Percentiles rank a stretch among this genome's conserved stretches.
These are phyloP conservation scores for Rubia tinctorum DNA, from an alignment of 305 asterid genomes.

Conservation along the genomic window DNA sequence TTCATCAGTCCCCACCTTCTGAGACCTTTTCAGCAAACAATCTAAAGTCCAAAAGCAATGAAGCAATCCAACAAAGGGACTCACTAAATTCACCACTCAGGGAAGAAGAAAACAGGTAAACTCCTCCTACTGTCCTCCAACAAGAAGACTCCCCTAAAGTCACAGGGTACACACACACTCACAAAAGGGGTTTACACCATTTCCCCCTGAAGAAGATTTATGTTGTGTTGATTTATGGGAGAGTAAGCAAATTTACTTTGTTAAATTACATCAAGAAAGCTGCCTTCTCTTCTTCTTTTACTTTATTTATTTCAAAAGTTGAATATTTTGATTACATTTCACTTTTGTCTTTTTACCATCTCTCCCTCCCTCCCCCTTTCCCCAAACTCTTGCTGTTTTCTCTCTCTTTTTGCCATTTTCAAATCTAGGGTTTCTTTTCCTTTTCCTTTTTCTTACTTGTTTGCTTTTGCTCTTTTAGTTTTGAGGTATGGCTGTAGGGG, in stretches of 20 bases:
- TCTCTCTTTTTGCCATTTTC: constrained; percentile 23
- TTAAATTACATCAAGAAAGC: constrained; percentile 14
- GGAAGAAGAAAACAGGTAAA: not conserved
- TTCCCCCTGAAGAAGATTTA: constrained; percentile 9
- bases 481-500: constrained; percentile 25
- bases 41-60: constrained; percentile 24
- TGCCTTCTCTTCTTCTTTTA: constrained; percentile 17
- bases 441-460: constrained; percentile 17
- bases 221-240: constrained; percentile 1
- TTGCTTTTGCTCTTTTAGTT: constrained; percentile 17
- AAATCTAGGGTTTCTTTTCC: constrained; percentile 76
- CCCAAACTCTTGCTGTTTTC: constrained; percentile 18
- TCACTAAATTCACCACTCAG: constrained; percentile 26
- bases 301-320: constrained; percentile 31
- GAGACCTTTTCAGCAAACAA: not conserved
- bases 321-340: constrained; percentile 36
- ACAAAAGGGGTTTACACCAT: not conserved
- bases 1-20: constrained; percentile 4
- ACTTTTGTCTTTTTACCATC: constrained; percentile 57
- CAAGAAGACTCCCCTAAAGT: too few relatives aligned
- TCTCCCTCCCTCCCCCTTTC: constrained; percentile 34
- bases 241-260: not conserved
- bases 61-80: constrained; percentile 20
- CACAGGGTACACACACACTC: too few relatives aligned
- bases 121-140: constrained; percentile 31